Evolutionary conservation across 1,284 basidiomycete genomes (phyloP), one percentile per base, ranked within the genome.

Genomic region (Rhodotorula sp.): DNA sequence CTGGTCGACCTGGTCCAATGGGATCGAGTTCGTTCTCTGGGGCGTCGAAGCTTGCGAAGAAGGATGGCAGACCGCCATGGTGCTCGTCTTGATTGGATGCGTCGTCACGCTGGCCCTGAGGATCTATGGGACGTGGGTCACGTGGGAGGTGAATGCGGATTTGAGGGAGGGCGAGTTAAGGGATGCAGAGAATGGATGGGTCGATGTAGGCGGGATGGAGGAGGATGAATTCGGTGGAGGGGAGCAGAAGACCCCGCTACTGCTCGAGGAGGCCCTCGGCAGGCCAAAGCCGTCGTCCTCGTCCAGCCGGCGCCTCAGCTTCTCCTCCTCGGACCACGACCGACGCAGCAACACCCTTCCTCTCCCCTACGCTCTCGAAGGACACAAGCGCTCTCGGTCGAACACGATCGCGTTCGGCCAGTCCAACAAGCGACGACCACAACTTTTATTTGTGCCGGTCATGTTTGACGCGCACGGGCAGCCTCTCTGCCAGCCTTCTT

Each of bases 21-120:
- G 58, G 32, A 52, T 65, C 67, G 64, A 63, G 22, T 15, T 72
- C 19, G 4, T 53, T 11, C 39, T 48, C 22, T 72, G 64, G 67
- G 67, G 67, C 20, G 53, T 73, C 68, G 72, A 73, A 29, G 57
- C 68, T 46, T 73, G 72, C 66, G 72, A 73, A 20, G 68, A 73
- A 17, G 22, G 17, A 24, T 73, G 72, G 72, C 60, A 57, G 8
- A 17, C n/a, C 11, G 69, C 63, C 11, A 61, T 71, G 61, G 7
- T 63, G 10, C 27, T 57, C 44, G 63, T 73, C 53, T 54, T 73
- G 36, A 32, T 60, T 48, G 72, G 72, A 1, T 48, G 46, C 46
- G 49, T 52, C 24, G 59, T 73, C 52, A 62, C 72, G 19, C 36
- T 54, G 27, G 67, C 46, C 2, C 32, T 71, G 11, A 49, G 72